Evolutionary conservation across 257 asterid species (phyloP).

Genomic region (Scutellaria baicalensis): DNA sequence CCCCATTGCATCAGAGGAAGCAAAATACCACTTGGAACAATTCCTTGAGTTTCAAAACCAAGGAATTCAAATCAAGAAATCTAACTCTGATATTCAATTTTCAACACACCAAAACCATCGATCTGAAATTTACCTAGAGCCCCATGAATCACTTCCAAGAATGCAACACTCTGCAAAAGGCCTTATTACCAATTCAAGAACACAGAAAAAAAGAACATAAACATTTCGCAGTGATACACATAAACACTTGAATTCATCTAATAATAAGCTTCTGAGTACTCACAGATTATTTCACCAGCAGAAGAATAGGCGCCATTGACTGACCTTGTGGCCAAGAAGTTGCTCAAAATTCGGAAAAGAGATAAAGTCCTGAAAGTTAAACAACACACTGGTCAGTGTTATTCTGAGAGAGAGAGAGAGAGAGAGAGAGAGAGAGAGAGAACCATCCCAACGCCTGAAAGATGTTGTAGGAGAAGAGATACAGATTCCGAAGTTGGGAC

Average conservation of each 20-base stretch:
- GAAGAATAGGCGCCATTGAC: conserved; percentile 52
- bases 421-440: neutral
- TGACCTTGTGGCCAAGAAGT: conserved; percentile 38
- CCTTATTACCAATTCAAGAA: conserved; percentile 35
- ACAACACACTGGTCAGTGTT: neutral
- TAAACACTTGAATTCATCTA: neutral
- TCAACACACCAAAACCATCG: neutral
- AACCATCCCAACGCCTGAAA: conserved; percentile 80
- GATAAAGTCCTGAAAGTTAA: conserved; percentile 46
- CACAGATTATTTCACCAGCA: conserved; percentile 73
- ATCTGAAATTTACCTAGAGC: conserved; percentile 49
- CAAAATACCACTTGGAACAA: conserved; percentile 82
- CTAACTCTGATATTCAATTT: neutral
- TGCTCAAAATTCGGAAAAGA: conserved; percentile 50
- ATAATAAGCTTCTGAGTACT: conserved; percentile 6
- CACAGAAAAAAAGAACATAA: neutral
- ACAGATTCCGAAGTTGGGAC: conserved; percentile 34
- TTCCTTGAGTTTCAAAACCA: conserved; percentile 40
- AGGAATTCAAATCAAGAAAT: neutral
- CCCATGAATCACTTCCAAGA: conserved; percentile 95
- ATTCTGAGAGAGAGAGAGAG: neutral
- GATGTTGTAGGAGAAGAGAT: conserved; percentile 64
- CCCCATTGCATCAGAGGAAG: conserved; percentile 98
- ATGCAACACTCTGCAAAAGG: conserved; percentile 70
- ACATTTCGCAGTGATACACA: neutral